Conservation (phyloP, 1,284 basidiomycete genomes). For the Schizophyllum amplum region DNA sequence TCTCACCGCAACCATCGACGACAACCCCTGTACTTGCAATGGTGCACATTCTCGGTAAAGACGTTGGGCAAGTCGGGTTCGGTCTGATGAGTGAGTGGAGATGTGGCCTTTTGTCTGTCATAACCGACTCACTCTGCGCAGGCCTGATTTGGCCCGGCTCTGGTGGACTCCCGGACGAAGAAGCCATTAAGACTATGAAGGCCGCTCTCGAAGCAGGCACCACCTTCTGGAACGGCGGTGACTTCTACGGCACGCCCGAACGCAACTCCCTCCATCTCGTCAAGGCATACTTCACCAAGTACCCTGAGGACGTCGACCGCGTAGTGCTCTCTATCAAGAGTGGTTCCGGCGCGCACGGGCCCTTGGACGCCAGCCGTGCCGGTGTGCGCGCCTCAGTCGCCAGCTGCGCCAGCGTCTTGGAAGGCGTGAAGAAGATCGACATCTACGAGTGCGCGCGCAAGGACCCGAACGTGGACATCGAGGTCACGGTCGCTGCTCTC, state of each 20-base stretch:
- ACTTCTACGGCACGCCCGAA: constrained; percentile 8
- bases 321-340: constrained; percentile 37
- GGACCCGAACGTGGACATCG: constrained; percentile 20
- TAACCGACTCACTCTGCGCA: not conserved
- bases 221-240: constrained; percentile 8
- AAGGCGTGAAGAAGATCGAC: constrained; percentile 39
- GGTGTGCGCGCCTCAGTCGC: constrained; percentile 31
- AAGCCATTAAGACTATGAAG: constrained; percentile 24
- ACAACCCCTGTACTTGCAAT: no score
- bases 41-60: not conserved
- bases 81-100: not conserved
- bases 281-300: constrained; percentile 27
- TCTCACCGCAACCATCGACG: no score
- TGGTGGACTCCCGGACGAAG: constrained; percentile 26
- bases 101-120: not conserved
- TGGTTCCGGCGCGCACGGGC: not conserved
- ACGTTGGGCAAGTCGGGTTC: not conserved
- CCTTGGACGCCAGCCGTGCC: constrained; percentile 17
- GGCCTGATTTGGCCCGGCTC: constrained; percentile 18
- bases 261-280: constrained; percentile 4
- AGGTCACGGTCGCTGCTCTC: constrained; percentile 23
- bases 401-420: constrained; percentile 30
- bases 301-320: constrained; percentile 46
- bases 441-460: constrained; percentile 33
- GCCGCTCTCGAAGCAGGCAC: constrained; percentile 2